Evolutionary conservation across 202 grass and related monocot genomes (phyloP), one percentile per base, ranked within the genome.

Genomic region (Setaria viridis): DNA sequence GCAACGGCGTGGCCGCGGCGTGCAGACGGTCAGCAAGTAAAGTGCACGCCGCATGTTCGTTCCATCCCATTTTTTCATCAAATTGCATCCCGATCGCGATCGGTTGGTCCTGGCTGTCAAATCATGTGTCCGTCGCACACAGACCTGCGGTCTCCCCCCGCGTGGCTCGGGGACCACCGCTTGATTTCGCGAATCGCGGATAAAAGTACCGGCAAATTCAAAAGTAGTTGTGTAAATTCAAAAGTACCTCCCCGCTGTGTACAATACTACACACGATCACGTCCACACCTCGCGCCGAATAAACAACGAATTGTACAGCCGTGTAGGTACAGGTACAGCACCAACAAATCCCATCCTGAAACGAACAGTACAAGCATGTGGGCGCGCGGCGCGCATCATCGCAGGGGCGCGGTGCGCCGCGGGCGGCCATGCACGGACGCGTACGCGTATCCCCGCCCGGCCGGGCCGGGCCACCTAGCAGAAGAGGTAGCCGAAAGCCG

Each of bases 401-500:
- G 16, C 55, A 9, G 20, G 55, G 55, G 19, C 19, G 54, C 19
- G 54, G 54, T 57, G 55, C 54, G 16, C 54, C 55, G 55, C 19
- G 55, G 19, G 7, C 55, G 19, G 19, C 55, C 55, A n/a, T n/a
- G 55, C 55, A n/a, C 55, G 15, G 54, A 1, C 34, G 34, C 34
- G 34, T 3, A 35, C 34, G 34, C 34, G 34, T 35, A 35, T 35
- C 34, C 34, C 34, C 34, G 34, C 34, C 34, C 34, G 34, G 16
- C 16, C 51, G 4, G 16, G 1, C 53, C 53, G 6, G 5, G 55
- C 20, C 55, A n/a, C 7, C 45, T 86, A 85, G 62, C 84, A 87
- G 74, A 84, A 87, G 68, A 87, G 68, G 74, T 83, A 80, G 21
- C 80, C 62, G 75, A 90, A 43, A 13, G 80, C 84, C 7, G 60